These are phyloP conservation scores for Corymbia citriodora DNA, from an alignment of 441 rosid species.

Conservation along the genomic window DNA sequence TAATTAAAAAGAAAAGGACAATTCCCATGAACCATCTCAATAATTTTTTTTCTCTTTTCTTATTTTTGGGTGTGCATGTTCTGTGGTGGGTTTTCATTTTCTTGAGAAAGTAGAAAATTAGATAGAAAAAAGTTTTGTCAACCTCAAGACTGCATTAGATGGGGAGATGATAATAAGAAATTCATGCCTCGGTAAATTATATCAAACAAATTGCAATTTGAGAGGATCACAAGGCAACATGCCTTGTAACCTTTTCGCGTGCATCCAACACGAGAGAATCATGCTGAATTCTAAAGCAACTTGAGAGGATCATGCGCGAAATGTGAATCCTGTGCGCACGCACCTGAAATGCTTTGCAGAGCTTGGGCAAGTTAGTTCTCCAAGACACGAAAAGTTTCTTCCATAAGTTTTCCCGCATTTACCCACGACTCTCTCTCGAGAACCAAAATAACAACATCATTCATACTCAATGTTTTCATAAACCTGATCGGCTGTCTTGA, in stretches of 20 bases:
- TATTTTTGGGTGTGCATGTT: not conserved
- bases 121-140: not conserved
- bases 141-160: not conserved
- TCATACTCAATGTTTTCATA: conserved; percentile 58
- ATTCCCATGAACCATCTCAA: no score
- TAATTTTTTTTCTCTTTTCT: not conserved
- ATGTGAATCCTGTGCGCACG: not conserved
- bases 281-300: not conserved
- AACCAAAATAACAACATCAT: conserved; percentile 53
- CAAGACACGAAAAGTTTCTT: not conserved
- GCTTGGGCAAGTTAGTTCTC: not conserved
- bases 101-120: not conserved
- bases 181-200: not conserved
- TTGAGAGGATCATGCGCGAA: not conserved
- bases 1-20: no score
- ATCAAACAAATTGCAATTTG: not conserved
- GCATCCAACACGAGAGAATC: not conserved
- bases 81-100: not conserved
- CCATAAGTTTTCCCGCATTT: not conserved
- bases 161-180: not conserved
- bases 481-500: conserved; percentile 54
- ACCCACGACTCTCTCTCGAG: conserved; percentile 31
- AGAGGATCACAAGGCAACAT: not conserved
- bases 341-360: not conserved
- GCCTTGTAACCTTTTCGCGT: not conserved